These are phyloP conservation scores for Penicillium argentinense DNA, from an alignment of 495 filamentous ascomycete genomes.

Conservation along the genomic window DNA sequence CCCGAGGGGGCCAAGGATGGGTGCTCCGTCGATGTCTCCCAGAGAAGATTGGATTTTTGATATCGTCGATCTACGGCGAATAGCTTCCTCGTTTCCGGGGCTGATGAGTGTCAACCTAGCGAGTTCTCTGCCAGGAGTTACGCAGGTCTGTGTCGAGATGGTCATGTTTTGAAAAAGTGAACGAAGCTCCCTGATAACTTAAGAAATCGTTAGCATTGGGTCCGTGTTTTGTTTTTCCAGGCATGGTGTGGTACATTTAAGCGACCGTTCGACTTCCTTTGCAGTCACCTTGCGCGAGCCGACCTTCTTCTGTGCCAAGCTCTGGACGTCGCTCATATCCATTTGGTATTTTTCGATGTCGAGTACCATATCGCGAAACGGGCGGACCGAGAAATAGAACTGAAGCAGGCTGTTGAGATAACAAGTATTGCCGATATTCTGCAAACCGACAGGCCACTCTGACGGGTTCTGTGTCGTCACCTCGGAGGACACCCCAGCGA, in stretches of 20 bases:
- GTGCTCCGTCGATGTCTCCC: slow-evolving; percentile 52
- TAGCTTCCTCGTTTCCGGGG: slow-evolving; percentile 56
- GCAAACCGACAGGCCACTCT: slow-evolving; percentile 76
- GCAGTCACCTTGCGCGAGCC: slow-evolving; percentile 58
- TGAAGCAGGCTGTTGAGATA: slow-evolving; percentile 97
- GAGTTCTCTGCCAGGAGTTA: slow-evolving; percentile 72
- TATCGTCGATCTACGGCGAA: slow-evolving; percentile 57
- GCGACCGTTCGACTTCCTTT: slow-evolving; percentile 65
- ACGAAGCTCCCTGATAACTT: slow-evolving; percentile 72
- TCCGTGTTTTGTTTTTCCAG: not conserved
- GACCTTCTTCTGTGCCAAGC: slow-evolving; percentile 61
- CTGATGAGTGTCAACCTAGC: slow-evolving; percentile 77
- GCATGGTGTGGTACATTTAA: slow-evolving; percentile 60
- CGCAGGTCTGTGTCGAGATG: slow-evolving; percentile 49
- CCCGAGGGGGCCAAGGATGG: slow-evolving; percentile 52
- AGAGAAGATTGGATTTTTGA: slow-evolving; percentile 38
- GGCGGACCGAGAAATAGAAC: slow-evolving; percentile 87
- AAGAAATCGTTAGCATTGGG: not conserved
- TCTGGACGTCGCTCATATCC: slow-evolving; percentile 56
- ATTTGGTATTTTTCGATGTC: slow-evolving; percentile 67
- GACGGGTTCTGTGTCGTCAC: slow-evolving; percentile 33
- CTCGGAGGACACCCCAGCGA: slow-evolving; percentile 34
- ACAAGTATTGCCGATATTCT: slow-evolving; percentile 95
- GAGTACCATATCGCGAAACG: slow-evolving; percentile 77
- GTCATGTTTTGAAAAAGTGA: slow-evolving; percentile 73